phyloP scores from a whole-genome alignment of 2,329 filamentous ascomycete species.

The Penicillium sp. region DNA sequence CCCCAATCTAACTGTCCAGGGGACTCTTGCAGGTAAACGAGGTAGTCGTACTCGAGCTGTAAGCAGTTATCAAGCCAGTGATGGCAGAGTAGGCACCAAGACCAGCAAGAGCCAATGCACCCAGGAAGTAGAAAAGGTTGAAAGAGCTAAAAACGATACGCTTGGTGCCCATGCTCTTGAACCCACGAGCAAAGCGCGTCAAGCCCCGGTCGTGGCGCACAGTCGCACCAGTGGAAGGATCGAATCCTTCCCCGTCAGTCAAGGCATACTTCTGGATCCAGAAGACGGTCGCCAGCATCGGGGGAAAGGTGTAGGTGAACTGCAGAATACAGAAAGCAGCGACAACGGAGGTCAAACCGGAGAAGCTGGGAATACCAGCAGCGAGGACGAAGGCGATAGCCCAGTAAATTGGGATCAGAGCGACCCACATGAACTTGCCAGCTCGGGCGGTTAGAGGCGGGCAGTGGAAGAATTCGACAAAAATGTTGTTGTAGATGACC shows the following conservation, averaged over 20 bases:
- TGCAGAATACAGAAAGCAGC: slow-evolving; percentile 58
- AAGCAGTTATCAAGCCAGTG: background rate
- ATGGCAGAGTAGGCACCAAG: slow-evolving; percentile 16
- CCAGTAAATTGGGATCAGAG: slow-evolving; percentile 60
- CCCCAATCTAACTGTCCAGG: slow-evolving; percentile 7
- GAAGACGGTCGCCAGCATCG: slow-evolving; percentile 51
- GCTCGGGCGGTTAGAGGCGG: slow-evolving; percentile 50
- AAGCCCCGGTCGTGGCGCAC: slow-evolving; percentile 40
- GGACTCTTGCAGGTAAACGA: slow-evolving; percentile 14
- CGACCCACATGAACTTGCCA: slow-evolving; percentile 55
- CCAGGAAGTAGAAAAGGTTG: slow-evolving; percentile 11
- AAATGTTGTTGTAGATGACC: slow-evolving; percentile 51
- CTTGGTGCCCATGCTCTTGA: slow-evolving; percentile 19
- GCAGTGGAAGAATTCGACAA: slow-evolving; percentile 52
- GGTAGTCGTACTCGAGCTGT: background rate
- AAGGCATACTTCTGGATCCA: slow-evolving; percentile 50
- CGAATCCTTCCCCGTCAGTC: slow-evolving; percentile 44
- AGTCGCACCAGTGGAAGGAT: slow-evolving; percentile 41
- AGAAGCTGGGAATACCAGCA: slow-evolving; percentile 57
- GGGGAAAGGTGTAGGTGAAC: slow-evolving; percentile 62
- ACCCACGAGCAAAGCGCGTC: slow-evolving; percentile 44
- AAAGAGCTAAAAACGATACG: slow-evolving; percentile 5
- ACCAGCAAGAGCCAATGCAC: slow-evolving; percentile 12
- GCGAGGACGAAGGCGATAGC: slow-evolving; percentile 56
- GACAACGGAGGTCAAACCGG: slow-evolving; percentile 51